These are phyloP conservation scores for Naganishia onofrii DNA, from an alignment of 768 basidiomycete genomes.

Conservation along the genomic window DNA sequence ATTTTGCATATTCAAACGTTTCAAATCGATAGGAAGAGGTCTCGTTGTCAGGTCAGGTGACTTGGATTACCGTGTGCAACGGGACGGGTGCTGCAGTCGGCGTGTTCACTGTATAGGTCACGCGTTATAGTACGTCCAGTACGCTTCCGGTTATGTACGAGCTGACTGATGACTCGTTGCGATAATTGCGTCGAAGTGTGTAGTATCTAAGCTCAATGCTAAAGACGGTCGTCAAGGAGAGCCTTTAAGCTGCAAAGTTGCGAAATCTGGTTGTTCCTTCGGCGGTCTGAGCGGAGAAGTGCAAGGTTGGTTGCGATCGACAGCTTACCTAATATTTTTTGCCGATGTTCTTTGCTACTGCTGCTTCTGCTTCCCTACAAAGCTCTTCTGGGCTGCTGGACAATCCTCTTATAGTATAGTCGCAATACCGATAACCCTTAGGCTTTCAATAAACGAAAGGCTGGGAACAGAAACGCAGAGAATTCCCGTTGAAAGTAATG, in stretches of 20 bases:
- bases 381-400: no score
- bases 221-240: background rate
- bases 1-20: background rate
- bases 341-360: no score
- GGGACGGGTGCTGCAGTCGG: no score
- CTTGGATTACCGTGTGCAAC: background rate
- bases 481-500: no score
- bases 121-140: background rate
- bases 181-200: background rate
- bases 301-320: background rate
- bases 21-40: background rate
- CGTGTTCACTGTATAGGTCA: background rate
- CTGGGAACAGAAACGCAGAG: no score
- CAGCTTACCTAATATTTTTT: background rate
- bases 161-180: no score
- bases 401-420: no score
- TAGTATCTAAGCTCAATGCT: background rate
- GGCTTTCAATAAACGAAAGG: no score
- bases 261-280: background rate
- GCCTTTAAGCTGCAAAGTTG: background rate
- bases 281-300: conserved; percentile 1
- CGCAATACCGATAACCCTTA: no score
- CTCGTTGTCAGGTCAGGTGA: no score
- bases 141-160: no score
- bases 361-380: no score